A percentile compares a stretch with the other conserved stretches of the same genome.
Conservation (phyloP, 1,284 basidiomycete genomes). For the Paramarasmius palmivorus region DNA sequence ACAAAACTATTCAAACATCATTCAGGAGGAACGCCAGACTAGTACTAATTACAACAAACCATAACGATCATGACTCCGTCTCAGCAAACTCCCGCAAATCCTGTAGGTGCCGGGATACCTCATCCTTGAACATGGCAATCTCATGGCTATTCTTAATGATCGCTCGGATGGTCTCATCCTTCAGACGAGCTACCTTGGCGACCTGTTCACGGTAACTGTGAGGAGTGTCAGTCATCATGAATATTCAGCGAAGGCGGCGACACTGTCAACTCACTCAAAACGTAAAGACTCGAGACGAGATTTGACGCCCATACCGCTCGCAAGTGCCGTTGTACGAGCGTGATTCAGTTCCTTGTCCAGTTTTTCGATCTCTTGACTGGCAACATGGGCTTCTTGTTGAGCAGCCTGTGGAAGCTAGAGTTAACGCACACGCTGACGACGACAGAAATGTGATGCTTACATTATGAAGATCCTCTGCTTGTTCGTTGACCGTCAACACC, state of each 20-base stretch:
- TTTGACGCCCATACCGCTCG: conserved; percentile 76
- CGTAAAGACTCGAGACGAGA: conserved; percentile 72
- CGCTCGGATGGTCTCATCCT: conserved; percentile 75
- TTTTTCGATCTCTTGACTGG: conserved; percentile 59
- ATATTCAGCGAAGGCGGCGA: conserved; percentile 8
- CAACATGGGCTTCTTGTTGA: conserved; percentile 67
- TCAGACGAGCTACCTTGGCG: conserved; percentile 67
- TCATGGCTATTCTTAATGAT: conserved; percentile 81
- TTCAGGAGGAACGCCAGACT: too few relatives aligned
- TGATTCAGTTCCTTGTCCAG: conserved; percentile 70
- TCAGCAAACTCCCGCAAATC: conserved; percentile 70
- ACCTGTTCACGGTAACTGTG: conserved; percentile 75
- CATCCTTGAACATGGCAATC: conserved; percentile 75
- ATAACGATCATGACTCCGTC: conserved; percentile 29
- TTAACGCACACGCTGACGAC: conserved; percentile 13
- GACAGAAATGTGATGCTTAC: conserved; percentile 43
- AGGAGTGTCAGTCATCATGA: conserved; percentile 9
- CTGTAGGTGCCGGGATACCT: conserved; percentile 66
- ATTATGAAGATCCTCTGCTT: conserved; percentile 77
- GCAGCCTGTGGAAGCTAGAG: conserved; percentile 50
- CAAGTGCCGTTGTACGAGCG: conserved; percentile 71
- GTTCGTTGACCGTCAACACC: conserved; percentile 63
- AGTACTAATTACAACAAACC: too few relatives aligned
- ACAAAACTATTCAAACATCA: too few relatives aligned
- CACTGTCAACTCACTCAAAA: conserved; percentile 55